phyloP scores from a whole-genome alignment of 1,139 yeast genomes.

The Blastobotrys malaysiensis region DNA sequence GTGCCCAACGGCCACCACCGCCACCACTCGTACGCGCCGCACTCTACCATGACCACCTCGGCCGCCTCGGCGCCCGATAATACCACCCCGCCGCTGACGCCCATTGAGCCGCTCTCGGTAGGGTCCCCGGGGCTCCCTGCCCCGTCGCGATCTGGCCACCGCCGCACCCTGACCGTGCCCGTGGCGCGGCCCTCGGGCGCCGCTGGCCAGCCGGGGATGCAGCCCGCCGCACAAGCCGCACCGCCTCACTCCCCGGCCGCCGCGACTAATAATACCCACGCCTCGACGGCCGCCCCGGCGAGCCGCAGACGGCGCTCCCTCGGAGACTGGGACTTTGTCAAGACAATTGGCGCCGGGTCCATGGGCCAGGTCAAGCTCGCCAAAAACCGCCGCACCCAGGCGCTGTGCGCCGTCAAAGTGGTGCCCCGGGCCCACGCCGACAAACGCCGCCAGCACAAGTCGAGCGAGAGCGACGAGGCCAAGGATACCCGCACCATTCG shows the following conservation, averaged over 20 bases:
- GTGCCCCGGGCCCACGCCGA: conserved; percentile 64
- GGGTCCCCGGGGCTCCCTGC: not conserved
- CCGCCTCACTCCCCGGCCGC: not conserved
- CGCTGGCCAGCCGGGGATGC: not conserved
- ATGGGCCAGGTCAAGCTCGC: conserved; percentile 99
- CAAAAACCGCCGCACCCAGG: conserved; percentile 72
- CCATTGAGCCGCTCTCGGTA: not conserved
- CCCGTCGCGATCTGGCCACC: conserved; percentile 1
- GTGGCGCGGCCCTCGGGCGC: not conserved
- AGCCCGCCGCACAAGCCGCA: not conserved
- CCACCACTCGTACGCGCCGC: not conserved
- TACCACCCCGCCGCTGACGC: not conserved
- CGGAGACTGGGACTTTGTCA: conserved; percentile 96
- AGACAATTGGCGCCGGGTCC: conserved; percentile 96
- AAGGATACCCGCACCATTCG: conserved; percentile 89
- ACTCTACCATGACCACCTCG: not conserved
- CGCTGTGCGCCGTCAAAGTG: conserved; percentile 61
- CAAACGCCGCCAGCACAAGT: conserved; percentile 49
- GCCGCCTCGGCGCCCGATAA: not conserved
- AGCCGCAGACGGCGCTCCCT: conserved; percentile 61
- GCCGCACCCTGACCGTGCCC: not conserved
- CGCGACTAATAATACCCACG: too few relatives aligned
- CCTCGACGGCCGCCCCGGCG: too few relatives aligned
- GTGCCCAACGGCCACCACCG: not conserved
- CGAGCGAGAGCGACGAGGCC: conserved; percentile 77